Conservation (phyloP, 129 eudicot species). For the Rutidosis leptorrhynchoides region DNA sequence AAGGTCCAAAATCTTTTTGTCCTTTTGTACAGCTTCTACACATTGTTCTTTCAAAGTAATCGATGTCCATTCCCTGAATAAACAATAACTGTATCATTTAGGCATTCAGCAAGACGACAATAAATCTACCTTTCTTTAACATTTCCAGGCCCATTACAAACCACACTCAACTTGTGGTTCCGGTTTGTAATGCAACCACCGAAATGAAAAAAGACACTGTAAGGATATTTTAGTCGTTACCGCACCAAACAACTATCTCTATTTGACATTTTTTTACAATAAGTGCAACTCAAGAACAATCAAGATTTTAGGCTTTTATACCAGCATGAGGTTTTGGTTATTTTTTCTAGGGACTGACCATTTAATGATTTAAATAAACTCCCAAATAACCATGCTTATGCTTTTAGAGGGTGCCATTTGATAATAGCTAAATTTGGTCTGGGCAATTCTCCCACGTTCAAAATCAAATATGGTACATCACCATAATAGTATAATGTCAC, state of each 20-base stretch:
- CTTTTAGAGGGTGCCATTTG: too few relatives aligned
- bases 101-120: neutral
- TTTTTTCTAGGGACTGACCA: too few relatives aligned
- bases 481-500: too few relatives aligned
- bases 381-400: too few relatives aligned
- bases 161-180: neutral
- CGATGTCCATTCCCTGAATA: constrained; percentile 24
- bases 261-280: too few relatives aligned
- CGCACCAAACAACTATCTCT: neutral
- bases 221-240: neutral
- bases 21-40: constrained; percentile 28
- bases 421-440: too few relatives aligned
- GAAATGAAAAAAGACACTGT: neutral
- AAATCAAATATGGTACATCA: too few relatives aligned
- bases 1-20: constrained; percentile 22
- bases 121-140: neutral
- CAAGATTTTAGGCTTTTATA: too few relatives aligned
- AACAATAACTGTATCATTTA: neutral
- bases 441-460: too few relatives aligned
- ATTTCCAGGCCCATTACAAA: neutral
- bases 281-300: too few relatives aligned
- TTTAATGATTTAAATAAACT: too few relatives aligned
- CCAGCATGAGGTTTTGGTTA: too few relatives aligned
- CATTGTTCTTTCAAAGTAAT: constrained; percentile 25
- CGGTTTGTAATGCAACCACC: neutral